Base-by-base conservation (phyloP, 345 rosid genomes). In the Hypericum androsaemum region DNA sequence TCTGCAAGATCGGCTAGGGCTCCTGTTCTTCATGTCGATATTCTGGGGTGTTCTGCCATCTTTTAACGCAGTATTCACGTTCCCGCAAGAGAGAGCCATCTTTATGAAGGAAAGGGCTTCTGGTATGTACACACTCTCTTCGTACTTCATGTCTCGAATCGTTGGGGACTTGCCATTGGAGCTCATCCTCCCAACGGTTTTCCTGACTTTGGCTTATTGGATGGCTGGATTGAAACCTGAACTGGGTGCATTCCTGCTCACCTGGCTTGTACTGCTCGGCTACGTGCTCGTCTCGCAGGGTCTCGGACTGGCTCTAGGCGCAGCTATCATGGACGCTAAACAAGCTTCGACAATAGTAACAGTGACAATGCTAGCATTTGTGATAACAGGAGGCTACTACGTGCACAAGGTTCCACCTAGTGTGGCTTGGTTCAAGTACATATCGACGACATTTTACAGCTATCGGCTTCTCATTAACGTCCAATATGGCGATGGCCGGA, bases 41-140 rank as follows among this genome's bases (percentile, higher is more conserved):
- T 90, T 90, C 47, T 90, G 98, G 96, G 98, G 98, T 0, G 98
- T 90, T 13, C 71, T 86, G 66, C 98, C 98, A 0, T 82, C 98
- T 10, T 87, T 82, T 53, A 90, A 79, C 32, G 71, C 96, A 0
- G 89, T 73, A 1, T 90, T 90, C 41, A 92, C 92, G 0, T 90
- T 90, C 41, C 98, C 98, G 0, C 98, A 90, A 73, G 98, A 90
- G 54, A 81, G 83, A 0, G 87, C 82, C 2, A 82, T 86, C 56
- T 74, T 90, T 53, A 52, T 65, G 45, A 73, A 86, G 59, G 97
- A 89, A 52, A 76, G 83, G 3, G 74, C 98, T 7, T 90, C 98
- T 0, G 96, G 96, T 0, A 90, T 90, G 98, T 90, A 86, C 76
- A 73, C 78, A 15, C 84, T 90, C 11, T 89, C 96, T 5, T 79